Conservation (phyloP, 129 eudicot genomes). For the Lactuca sativa region DNA sequence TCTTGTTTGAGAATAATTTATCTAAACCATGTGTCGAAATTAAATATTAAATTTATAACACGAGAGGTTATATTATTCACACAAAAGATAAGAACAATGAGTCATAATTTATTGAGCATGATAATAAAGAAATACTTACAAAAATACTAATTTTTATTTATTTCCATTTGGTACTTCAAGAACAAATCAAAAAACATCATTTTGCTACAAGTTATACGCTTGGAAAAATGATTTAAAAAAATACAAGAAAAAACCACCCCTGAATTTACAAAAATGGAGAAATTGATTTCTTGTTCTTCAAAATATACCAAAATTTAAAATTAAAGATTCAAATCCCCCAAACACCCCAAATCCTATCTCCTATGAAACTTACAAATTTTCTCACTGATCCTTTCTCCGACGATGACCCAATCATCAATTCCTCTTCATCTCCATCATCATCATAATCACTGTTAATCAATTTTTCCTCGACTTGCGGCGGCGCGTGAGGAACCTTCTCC, state of each 20-base stretch:
- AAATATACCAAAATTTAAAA: not conserved
- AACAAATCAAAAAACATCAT: conserved; percentile 9
- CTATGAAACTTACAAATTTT: conserved; percentile 45
- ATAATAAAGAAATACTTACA: not conserved
- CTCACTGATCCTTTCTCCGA: conserved; percentile 43
- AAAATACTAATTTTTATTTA: not conserved
- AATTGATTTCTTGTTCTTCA: conserved; percentile 25
- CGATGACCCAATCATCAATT: not conserved
- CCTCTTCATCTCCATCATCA: conserved; percentile 10
- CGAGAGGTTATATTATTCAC: not conserved
- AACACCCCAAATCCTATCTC: conserved; percentile 60
- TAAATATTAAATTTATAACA: not conserved
- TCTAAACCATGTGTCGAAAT: not conserved
- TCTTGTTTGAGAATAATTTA: not conserved
- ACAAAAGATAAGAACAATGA: not conserved
- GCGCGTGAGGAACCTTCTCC: conserved; percentile 16
- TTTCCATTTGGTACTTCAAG: conserved; percentile 3
- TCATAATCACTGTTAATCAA: not conserved
- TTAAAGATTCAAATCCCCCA: conserved; percentile 39
- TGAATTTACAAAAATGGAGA: conserved; percentile 25
- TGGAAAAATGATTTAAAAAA: not conserved
- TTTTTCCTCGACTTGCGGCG: conserved; percentile 20
- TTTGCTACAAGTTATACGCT: conserved; percentile 5
- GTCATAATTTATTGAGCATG: not conserved
- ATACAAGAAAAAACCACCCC: conserved; percentile 8